Conservation (phyloP, 331 rosid species). For the Telfairia occidentalis region DNA sequence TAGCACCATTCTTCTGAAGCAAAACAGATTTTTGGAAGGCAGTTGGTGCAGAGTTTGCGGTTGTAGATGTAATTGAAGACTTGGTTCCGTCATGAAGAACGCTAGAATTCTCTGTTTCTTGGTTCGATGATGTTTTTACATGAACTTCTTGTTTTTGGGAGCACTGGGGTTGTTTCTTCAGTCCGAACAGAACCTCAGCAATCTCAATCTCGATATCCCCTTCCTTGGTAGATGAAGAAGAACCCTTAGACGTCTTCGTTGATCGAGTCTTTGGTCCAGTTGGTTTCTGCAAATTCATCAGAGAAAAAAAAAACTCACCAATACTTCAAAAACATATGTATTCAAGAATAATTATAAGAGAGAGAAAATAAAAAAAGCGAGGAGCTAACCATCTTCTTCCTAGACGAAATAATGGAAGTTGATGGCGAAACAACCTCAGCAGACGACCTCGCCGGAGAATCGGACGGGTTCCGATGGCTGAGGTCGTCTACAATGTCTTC, state of each 20-base stretch:
- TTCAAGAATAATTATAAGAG: neutral
- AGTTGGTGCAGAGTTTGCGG: slow-evolving; percentile 1
- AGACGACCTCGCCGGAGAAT: slow-evolving; percentile 26
- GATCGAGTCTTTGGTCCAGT: slow-evolving; percentile 23
- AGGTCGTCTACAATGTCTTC: slow-evolving; percentile 27
- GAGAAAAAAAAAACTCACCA: neutral
- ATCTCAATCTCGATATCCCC: slow-evolving; percentile 59
- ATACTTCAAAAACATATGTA: neutral
- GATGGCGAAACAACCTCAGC: slow-evolving; percentile 29
- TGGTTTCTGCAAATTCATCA: slow-evolving; percentile 31
- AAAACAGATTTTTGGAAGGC: neutral
- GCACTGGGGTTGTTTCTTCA: slow-evolving; percentile 29
- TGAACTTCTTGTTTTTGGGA: slow-evolving; percentile 7
- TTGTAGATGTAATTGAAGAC: neutral
- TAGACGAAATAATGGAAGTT: slow-evolving; percentile 20
- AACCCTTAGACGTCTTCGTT: slow-evolving; percentile 14
- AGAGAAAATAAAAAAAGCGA: neutral
- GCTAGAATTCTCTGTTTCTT: slow-evolving; percentile 16
- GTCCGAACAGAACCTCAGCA: slow-evolving; percentile 58
- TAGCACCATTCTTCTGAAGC: neutral
- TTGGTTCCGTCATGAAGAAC: neutral
- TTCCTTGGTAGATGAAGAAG: slow-evolving; percentile 20
- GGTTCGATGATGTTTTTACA: slow-evolving; percentile 14
- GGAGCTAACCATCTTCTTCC: slow-evolving; percentile 39
- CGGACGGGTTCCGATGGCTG: slow-evolving; percentile 21